A percentile compares a stretch with the other conserved stretches of the same genome.
phyloP scores from a whole-genome alignment of 495 filamentous ascomycete species.

The Darksidea phi region DNA sequence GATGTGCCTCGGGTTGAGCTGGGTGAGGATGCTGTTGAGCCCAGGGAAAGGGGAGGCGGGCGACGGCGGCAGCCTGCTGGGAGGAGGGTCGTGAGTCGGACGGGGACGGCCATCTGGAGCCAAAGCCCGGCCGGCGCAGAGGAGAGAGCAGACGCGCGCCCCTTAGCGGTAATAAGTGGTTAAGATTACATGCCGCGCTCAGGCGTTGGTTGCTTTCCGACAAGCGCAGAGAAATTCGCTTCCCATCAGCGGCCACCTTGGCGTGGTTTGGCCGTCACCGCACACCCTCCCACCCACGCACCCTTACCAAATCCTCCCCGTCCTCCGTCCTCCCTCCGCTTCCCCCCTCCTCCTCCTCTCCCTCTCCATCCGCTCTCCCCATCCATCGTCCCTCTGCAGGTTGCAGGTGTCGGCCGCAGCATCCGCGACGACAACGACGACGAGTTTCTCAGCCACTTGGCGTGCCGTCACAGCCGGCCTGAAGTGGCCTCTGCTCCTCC shows the following conservation, averaged over 20 bases:
- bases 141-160: not conserved
- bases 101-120: not conserved
- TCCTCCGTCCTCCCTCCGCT: constrained; percentile 4
- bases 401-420: not conserved
- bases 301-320: too few species aligned
- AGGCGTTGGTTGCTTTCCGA: not conserved
- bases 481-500: constrained; percentile 20
- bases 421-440: not conserved
- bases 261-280: not conserved
- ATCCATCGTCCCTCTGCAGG: not conserved
- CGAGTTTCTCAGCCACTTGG: constrained; percentile 4
- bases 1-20: not conserved
- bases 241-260: not conserved
- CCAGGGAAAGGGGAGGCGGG: too few species aligned
- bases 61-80: not conserved
- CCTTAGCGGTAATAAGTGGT: constrained; percentile 1
- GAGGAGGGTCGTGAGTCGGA: too few species aligned
- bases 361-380: not conserved
- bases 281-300: not conserved
- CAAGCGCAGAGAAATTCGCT: not conserved
- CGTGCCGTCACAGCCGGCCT: constrained; percentile 19
- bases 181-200: constrained; percentile 2
- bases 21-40: too few species aligned
- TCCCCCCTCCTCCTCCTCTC: not conserved
- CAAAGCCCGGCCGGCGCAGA: not conserved